Conservation (phyloP, 805 yeast genomes). For the Ogataea zsoltii region DNA sequence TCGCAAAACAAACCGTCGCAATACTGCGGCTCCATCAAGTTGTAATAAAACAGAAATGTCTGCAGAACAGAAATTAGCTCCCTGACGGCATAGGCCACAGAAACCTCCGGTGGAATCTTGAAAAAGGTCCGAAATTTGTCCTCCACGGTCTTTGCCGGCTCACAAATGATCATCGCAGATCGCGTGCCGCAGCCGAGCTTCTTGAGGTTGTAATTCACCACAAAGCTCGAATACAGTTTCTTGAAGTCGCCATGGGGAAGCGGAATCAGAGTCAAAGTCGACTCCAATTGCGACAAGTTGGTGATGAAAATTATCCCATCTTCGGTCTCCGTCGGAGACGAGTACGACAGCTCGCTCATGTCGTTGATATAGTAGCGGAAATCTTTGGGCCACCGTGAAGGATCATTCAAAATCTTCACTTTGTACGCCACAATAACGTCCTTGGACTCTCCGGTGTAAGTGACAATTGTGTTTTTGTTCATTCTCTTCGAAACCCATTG, state of each 20-base stretch:
- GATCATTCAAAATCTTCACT: conserved; percentile 52
- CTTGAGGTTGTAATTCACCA: conserved; percentile 74
- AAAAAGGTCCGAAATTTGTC: conserved; percentile 81
- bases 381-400: conserved; percentile 47
- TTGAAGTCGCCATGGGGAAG: conserved; percentile 60
- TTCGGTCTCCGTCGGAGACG: conserved; percentile 65
- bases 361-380: conserved; percentile 67
- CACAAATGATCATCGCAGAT: conserved; percentile 68
- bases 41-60: conserved; percentile 74
- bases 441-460: conserved; percentile 82
- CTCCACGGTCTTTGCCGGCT: conserved; percentile 73
- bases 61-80: conserved; percentile 78
- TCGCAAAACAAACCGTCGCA: conserved; percentile 88
- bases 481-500: conserved; percentile 87
- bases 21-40: conserved; percentile 61
- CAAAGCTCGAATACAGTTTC: conserved; percentile 51
- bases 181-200: conserved; percentile 84
- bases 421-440: conserved; percentile 61
- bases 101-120: conserved; percentile 54
- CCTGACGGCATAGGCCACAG: conserved; percentile 63
- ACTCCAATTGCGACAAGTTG: conserved; percentile 75
- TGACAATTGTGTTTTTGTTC: conserved; percentile 66
- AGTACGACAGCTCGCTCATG: conserved; percentile 55
- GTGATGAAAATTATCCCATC: conserved; percentile 73
- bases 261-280: conserved; percentile 64